Evolutionary conservation across 306 rosid species (phyloP).

Genomic region (Malus fusca): DNA sequence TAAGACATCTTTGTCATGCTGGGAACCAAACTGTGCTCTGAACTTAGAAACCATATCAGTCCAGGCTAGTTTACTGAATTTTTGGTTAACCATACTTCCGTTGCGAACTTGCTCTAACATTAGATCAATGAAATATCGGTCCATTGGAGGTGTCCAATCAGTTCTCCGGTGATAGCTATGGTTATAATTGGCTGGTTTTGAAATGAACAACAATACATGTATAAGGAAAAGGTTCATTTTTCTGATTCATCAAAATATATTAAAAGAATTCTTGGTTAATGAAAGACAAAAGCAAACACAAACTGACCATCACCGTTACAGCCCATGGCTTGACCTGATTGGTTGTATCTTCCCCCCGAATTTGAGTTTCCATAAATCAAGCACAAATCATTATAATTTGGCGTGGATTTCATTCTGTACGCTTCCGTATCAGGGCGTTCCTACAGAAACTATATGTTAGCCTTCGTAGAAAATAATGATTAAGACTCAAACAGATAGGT

Average conservation of each 20-base stretch:
- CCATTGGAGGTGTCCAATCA: slow-evolving; percentile 46
- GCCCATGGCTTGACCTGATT: slow-evolving; percentile 14
- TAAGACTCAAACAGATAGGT: slow-evolving; percentile 11
- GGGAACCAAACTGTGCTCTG: slow-evolving; percentile 43
- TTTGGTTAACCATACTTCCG: slow-evolving; percentile 34
- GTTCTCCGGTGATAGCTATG: slow-evolving; percentile 23
- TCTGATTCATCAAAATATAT: neutral
- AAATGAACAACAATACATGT: neutral
- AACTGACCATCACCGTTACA: slow-evolving; percentile 25
- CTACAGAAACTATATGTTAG: slow-evolving; percentile 29
- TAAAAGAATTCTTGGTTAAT: neutral
- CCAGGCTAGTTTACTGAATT: slow-evolving; percentile 44
- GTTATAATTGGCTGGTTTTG: slow-evolving; percentile 24
- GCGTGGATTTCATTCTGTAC: slow-evolving; percentile 27
- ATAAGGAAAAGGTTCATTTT: neutral
- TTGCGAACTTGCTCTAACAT: slow-evolving; percentile 42
- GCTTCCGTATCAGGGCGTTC: slow-evolving; percentile 42
- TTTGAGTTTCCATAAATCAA: slow-evolving; percentile 44
- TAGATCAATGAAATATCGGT: slow-evolving; percentile 49
- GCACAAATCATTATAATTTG: slow-evolving; percentile 48
- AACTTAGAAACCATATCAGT: slow-evolving; percentile 42
- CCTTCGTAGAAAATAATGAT: neutral
- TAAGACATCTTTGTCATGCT: slow-evolving; percentile 30
- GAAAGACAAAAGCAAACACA: neutral
- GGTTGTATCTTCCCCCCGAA: slow-evolving; percentile 12